Base-by-base conservation (phyloP, 1,284 basidiomycete species). In the Trametes pubescens region DNA sequence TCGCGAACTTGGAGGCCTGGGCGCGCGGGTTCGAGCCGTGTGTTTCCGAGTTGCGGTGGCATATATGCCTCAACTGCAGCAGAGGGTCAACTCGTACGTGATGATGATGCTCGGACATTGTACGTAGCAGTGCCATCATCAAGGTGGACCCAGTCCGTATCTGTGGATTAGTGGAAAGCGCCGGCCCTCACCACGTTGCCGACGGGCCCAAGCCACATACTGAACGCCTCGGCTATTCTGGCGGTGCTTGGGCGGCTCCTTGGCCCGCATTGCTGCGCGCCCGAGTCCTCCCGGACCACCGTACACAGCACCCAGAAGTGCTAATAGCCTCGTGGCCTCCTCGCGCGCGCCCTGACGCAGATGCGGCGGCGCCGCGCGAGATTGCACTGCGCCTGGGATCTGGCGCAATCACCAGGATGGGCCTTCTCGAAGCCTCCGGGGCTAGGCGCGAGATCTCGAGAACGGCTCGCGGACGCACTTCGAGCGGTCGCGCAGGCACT, bases 221-320 rank as follows among this genome's bases (percentile, higher is more conserved):
- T 61, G 53, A 61, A 61, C 60, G 60, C 60, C 38, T 56, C 60
- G 53, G 60, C 53, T 61, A 29, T 43, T 16, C 40, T 38, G 14
- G 37, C 18, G 43, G 26, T 35, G 40, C 40, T 32, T 32, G 26
- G 32, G 29, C 46, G 57, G 21, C 13, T 51, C 24, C 35, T 43
- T 26, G 22, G 24, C 46, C 21, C 9, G n/a, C 22, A 22, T 11
- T 18, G 24, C n/a, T 32, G 48, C 48, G 49, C 49, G 26, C 22
- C 22, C 14, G 13, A 24, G 11, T n/a, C 47, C 24, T 48, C 22
- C 51, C 32, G 51, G 34, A 22, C 22, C 51, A 37, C 9, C n/a
- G 34, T 34, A n/a, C 16, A 11, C 34, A 21, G 34, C 35, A 37
- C 51, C 35, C 51, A 35, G 32, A 16, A 51, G 6, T 16, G n/a